These are phyloP conservation scores for Moesziomyces sp. DNA, from an alignment of 1,284 basidiomycete species.

Conservation along the genomic window DNA sequence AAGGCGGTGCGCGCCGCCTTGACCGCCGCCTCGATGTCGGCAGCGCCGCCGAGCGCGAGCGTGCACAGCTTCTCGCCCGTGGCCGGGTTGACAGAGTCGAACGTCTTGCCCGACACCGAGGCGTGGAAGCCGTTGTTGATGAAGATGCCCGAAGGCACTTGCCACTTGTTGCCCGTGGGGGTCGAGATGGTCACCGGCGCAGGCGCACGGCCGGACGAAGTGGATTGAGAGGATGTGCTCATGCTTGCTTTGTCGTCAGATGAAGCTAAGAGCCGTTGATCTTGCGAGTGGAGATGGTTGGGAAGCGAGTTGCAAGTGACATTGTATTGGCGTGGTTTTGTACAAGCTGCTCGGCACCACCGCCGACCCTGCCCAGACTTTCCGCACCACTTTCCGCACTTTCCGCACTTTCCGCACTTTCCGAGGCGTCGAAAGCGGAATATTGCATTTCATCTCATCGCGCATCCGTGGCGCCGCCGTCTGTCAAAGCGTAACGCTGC, in stretches of 20 bases:
- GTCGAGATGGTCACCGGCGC: conserved; percentile 59
- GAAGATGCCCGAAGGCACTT: conserved; percentile 52
- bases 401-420: no score
- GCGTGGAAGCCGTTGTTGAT: conserved; percentile 56
- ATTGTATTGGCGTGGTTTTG: not conserved
- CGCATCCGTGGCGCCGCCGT: no score
- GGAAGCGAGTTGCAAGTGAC: not conserved
- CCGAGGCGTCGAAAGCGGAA: no score
- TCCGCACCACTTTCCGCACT: no score
- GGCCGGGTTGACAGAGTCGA: conserved; percentile 54
- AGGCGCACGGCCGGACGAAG: conserved; percentile 9
- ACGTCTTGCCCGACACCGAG: conserved; percentile 50
- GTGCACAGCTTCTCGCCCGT: conserved; percentile 52
- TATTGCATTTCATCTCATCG: no score
- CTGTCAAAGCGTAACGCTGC: no score
- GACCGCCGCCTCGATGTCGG: conserved; percentile 57
- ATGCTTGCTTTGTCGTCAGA: conserved; percentile 3
- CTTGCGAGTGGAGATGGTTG: not conserved
- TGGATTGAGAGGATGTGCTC: conserved; percentile 6
- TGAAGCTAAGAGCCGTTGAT: not conserved
- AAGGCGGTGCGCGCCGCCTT: conserved; percentile 51
- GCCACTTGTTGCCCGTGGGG: conserved; percentile 49
- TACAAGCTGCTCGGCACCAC: not conserved
- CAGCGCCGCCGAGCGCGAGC: conserved; percentile 44
- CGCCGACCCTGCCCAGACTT: no score